Evolutionary conservation across 1,284 basidiomycete genomes (phyloP).

Genomic region (Ceratobasidium sp.): DNA sequence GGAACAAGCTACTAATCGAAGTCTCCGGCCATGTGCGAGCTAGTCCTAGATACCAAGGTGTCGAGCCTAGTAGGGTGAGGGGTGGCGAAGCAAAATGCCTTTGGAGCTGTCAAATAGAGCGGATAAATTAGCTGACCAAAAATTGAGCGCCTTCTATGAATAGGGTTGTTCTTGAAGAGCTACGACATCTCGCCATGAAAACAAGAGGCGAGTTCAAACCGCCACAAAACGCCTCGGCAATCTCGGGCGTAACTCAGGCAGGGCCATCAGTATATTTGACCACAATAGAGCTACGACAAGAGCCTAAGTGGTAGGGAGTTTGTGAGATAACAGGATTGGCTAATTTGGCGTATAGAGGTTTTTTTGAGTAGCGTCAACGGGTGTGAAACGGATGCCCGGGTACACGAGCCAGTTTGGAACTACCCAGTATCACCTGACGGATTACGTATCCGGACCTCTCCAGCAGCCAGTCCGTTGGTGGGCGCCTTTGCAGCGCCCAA

Average conservation of each 20-base stretch:
- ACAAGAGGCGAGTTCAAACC: not conserved
- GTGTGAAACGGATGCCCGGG: not conserved
- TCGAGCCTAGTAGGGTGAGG: not conserved
- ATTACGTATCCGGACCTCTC: not conserved
- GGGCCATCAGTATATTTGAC: not conserved
- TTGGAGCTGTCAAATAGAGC: slow-evolving; percentile 6
- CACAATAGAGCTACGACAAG: not conserved
- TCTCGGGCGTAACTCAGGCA: slow-evolving; percentile 9
- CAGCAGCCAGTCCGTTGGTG: not conserved
- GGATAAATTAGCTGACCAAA: not conserved
- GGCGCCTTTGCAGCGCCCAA: slow-evolving; percentile 15
- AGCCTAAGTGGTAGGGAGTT: not conserved
- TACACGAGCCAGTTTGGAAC: not conserved
- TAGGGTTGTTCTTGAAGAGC: slow-evolving; percentile 5
- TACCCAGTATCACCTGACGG: not conserved
- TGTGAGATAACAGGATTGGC: not conserved
- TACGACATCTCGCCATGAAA: not conserved
- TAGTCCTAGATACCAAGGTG: not conserved
- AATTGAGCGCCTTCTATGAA: not conserved
- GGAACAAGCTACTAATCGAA: slow-evolving; percentile 16
- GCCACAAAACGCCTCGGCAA: slow-evolving; percentile 12
- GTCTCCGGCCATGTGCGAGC: not conserved
- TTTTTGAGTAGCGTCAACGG: not conserved
- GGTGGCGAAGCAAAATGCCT: not conserved
- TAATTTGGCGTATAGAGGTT: not conserved